Conservation (phyloP, 768 basidiomycete species). For the Pulveroboletus frians region DNA sequence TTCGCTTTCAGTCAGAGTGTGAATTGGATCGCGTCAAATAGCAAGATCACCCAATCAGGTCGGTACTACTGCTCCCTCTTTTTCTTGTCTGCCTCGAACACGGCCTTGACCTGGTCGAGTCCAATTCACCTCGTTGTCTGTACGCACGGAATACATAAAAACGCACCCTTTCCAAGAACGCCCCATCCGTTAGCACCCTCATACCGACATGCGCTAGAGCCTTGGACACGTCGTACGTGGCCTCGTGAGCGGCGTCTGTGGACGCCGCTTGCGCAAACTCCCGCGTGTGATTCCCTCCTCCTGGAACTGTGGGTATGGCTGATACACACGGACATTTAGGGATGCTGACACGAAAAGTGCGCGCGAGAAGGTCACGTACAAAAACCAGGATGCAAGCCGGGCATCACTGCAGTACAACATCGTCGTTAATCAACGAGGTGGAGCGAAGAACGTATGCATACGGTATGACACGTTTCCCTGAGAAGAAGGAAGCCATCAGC, state of each 20-base stretch:
- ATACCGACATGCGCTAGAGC: conserved; percentile 65
- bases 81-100: conserved; percentile 42
- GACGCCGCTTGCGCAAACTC: conserved; percentile 59
- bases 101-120: conserved; percentile 37
- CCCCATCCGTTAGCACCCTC: conserved; percentile 59
- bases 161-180: conserved; percentile 52
- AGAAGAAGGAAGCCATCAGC: neutral
- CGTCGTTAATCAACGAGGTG: neutral
- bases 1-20: too few relatives aligned
- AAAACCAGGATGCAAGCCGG: conserved; percentile 68
- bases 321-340: too few relatives aligned
- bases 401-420: conserved; percentile 38
- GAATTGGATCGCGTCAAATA: too few relatives aligned
- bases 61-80: neutral
- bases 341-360: neutral
- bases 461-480: conserved; percentile 62
- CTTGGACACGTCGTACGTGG: conserved; percentile 61
- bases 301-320: conserved; percentile 69
- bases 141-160: neutral
- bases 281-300: conserved; percentile 73
- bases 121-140: neutral
- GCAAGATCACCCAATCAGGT: too few relatives aligned
- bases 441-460: conserved; percentile 21
- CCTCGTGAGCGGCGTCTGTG: conserved; percentile 56
- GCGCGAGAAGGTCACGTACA: conserved; percentile 1